Evolutionary conservation across 805 yeast species (phyloP).

Genomic region (Starmerella floricola): DNA sequence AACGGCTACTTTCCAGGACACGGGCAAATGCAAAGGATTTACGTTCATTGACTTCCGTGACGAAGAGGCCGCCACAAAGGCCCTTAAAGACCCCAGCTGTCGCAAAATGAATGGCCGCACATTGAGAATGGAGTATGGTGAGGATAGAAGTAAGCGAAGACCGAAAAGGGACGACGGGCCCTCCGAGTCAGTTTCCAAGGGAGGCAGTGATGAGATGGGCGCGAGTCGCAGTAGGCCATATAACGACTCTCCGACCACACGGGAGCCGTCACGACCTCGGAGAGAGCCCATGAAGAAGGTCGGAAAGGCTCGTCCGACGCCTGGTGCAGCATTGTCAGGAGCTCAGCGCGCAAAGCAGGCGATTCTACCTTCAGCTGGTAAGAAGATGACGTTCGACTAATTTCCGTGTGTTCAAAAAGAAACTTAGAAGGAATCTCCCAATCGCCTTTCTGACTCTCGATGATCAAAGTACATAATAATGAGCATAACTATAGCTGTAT

Average conservation of each 20-base stretch:
- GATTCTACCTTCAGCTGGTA: conserved; percentile 82
- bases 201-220: no score
- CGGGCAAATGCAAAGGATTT: conserved; percentile 94
- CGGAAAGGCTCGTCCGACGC: conserved; percentile 23
- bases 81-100: conserved; percentile 59
- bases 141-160: conserved; percentile 71
- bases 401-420: background rate
- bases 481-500: no score
- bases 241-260: no score
- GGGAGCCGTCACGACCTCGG: no score
- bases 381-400: conserved; percentile 57
- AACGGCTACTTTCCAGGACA: conserved; percentile 96
- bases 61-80: conserved; percentile 70
- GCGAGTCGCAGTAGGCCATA: no score
- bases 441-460: no score
- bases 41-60: conserved; percentile 79
- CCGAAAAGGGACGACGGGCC: conserved; percentile 34
- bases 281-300: background rate
- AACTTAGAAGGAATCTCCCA: no score
- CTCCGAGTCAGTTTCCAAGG: conserved; percentile 18
- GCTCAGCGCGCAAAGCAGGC: conserved; percentile 87
- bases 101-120: conserved; percentile 59
- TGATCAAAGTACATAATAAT: no score
- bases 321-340: conserved; percentile 75
- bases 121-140: conserved; percentile 82